phyloP scores from a whole-genome alignment of 176 grass and related monocot genomes.

The Urochloa ruziziensis region DNA sequence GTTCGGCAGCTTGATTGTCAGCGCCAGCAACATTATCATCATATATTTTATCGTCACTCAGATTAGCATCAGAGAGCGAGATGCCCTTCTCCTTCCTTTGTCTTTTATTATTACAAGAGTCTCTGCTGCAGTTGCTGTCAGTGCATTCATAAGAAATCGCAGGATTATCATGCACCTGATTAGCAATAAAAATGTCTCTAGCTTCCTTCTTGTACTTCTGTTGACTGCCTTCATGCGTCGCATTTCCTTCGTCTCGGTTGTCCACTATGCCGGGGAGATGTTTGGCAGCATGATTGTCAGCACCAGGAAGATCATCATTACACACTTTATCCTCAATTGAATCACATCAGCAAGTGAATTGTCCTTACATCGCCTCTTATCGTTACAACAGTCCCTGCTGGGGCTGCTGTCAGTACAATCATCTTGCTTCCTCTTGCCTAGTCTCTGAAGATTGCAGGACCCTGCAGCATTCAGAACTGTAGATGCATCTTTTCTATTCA shows the following conservation, averaged over 20 bases:
- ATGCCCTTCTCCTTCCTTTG: neutral
- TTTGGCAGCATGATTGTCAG: neutral
- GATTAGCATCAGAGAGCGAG: neutral
- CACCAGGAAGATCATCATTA: constrained; percentile 6
- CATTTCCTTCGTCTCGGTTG: neutral
- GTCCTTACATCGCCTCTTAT: constrained; percentile 11
- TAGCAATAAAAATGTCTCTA: constrained; percentile 9
- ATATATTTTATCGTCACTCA: neutral
- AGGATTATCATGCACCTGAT: neutral
- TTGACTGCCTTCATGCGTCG: neutral
- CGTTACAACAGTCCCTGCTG: neutral
- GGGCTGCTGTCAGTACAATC: neutral
- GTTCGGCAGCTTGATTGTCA: neutral
- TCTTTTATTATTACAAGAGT: constrained; percentile 6
- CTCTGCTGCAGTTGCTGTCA: neutral
- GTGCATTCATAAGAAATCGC: neutral
- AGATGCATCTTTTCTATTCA: neutral
- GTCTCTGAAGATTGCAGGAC: constrained; percentile 22
- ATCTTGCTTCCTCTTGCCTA: constrained; percentile 27
- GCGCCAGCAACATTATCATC: constrained; percentile 5
- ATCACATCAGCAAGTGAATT: neutral
- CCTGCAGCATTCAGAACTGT: neutral
- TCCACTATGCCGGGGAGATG: neutral
- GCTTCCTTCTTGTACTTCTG: neutral
- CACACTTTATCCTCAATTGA: neutral